Base-by-base conservation (phyloP, 371 early-diverging fungal species). In the Lichtheimia ramosa region DNA sequence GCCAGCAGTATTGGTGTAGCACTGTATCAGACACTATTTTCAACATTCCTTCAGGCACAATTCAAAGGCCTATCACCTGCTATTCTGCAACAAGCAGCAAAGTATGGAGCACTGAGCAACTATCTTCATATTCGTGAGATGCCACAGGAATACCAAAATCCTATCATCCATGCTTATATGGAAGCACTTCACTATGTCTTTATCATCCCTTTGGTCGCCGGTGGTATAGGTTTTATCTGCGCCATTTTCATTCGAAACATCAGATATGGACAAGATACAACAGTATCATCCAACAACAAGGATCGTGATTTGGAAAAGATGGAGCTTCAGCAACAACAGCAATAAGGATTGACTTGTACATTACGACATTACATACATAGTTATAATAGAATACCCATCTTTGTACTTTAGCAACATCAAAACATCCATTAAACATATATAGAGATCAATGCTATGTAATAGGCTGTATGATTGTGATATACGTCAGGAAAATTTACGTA, bases 181-280 rank as follows among this genome's bases (percentile, higher is more conserved):
- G 13, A 64, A 6, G 83, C 89, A 0, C 61, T 92, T 34, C 80
- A 77, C 34, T 68, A 65, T 16, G 74, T 86, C 4, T 92, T 90
- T 67, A 66, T 76, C 20, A 75, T 85, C 3, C 79, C 80, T 18
- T 71, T 85, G 20, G 83, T 80, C 7, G 77, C 88, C 51, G 75
- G 81, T 55, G 86, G 67, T 5, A 12, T 86, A 10, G 78, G 78
- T 0, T 69, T 89, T 23, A 61, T 90, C 13, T 65, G 69, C 24
- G 67, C 81, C 0, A 53, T 89, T 12, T 70, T 79, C 3, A 69
- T 88, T 42, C 72, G 53, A 16, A 70, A 76, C 46, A 63, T 65
- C 34, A 60, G 66, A 13, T 77, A 65, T 48, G 75, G 72, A 16
- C 34, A 34, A 10, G 46, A 5, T 28, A 62, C 43, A 27, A 23